Conservation (phyloP, 2,329 filamentous ascomycete species). For the Phaeophleospora eucalypticola region DNA sequence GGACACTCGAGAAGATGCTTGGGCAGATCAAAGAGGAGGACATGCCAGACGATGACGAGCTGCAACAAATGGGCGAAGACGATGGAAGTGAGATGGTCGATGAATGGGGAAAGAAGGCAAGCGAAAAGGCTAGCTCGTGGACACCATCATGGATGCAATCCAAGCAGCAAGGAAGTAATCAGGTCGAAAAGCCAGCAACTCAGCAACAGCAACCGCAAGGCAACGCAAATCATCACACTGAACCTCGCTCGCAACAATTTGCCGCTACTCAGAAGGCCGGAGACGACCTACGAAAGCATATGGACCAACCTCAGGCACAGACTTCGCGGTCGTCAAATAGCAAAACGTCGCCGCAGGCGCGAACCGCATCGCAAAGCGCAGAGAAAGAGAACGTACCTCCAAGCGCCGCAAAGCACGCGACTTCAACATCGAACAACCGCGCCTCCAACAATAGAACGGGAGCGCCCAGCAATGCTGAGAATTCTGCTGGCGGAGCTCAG, state of each 20-base stretch:
- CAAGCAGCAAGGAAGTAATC: slow-evolving; percentile 3
- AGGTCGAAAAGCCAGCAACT: slow-evolving; percentile 11
- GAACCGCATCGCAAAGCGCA: background rate
- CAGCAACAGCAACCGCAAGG: background rate
- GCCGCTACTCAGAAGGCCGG: background rate
- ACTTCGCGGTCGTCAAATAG: background rate
- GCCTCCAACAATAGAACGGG: background rate
- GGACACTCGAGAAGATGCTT: slow-evolving; percentile 31
- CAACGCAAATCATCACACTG: background rate
- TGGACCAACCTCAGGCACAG: background rate
- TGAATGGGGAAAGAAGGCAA: background rate
- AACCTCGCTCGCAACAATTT: background rate
- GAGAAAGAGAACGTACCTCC: background rate
- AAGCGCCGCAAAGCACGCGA: background rate
- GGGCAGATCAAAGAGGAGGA: slow-evolving; percentile 27
- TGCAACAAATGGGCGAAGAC: slow-evolving; percentile 2
- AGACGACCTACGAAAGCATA: background rate
- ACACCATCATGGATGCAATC: background rate
- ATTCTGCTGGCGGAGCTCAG: background rate
- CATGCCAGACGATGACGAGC: slow-evolving; percentile 17
- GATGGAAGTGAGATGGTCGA: background rate
- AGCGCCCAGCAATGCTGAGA: background rate
- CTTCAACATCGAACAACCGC: background rate
- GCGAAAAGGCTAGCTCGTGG: background rate
- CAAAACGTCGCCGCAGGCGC: background rate